Evolutionary conservation across 345 rosid species (phyloP), one percentile per base, ranked within the genome.

Genomic region (Brassica cretica): DNA sequence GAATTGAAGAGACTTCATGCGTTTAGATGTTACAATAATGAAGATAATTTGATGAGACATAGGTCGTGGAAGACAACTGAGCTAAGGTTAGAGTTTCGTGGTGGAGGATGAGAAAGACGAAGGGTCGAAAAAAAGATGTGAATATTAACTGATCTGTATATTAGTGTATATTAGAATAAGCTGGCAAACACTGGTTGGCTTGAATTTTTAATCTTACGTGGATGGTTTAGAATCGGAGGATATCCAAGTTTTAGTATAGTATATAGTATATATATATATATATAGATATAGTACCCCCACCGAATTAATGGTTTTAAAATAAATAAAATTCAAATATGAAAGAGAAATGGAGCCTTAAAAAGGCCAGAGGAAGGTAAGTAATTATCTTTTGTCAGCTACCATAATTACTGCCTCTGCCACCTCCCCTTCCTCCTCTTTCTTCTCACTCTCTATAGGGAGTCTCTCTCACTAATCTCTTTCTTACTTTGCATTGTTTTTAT

Each of bases 341-440:
- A 60, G 63, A 68, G 68, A 70, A 51, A 74, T 62, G 68, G 76
- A 80, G 83, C 76, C 69, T 64, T 80, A 67, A 64, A 80, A 75
- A 68, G 63, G 68, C 39, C 74, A 79, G 82, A 74, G 75, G 78
- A 63, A 69, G 75, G 75, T 64, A 74, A 79, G 85, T 81, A 84
- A 84, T 85, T 78, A 80, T 87, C 87, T 88, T 72, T 87, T 87
- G 90, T 87, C 94, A 89, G 89, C 39, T 32, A 39, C 75, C 25
- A 74, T 85, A 86, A 78, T 92, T 89, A 93, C 96, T 83, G 76
- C 80, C 19, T 77, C 85, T 88, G 84, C 89, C 91, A 82, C 75
- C 77, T 60, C 72, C 77, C 30, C 30, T 27, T 27, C 9, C 51
- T 21, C n/a, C 39, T 68, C 56, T 33, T 53, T 62, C 62, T 5